Evolutionary conservation across 306 rosid species (phyloP).

Genomic region (Cucumis hystrix): DNA sequence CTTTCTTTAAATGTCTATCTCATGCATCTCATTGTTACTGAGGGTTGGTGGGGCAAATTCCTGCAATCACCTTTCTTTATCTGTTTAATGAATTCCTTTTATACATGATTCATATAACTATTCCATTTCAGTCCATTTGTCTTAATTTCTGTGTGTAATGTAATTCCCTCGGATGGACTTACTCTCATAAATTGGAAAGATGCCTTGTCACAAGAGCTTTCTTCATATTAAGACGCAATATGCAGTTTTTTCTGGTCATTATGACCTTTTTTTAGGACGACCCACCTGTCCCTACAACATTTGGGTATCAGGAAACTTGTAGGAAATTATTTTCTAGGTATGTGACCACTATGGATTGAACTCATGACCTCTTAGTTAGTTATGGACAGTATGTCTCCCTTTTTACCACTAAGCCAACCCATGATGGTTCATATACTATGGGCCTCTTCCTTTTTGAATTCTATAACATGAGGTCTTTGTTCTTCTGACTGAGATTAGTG

Average conservation of each 20-base stretch:
- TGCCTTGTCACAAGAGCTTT: neutral
- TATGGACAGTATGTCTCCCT: too few species aligned
- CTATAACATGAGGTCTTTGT: neutral
- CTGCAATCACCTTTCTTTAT: neutral
- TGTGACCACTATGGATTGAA: too few species aligned
- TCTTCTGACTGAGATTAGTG: neutral
- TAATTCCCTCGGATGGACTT: neutral
- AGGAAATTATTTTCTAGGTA: too few species aligned
- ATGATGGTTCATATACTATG: neutral
- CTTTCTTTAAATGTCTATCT: neutral
- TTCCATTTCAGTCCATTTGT: neutral
- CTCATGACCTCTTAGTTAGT: too few species aligned
- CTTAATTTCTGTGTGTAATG: neutral
- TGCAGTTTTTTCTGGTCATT: neutral
- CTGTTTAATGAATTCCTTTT: neutral
- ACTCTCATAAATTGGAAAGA: neutral
- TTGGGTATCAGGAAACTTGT: too few species aligned
- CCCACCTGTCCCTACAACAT: too few species aligned
- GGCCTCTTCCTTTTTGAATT: neutral
- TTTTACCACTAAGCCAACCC: too few species aligned
- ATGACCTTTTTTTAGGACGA: too few species aligned
- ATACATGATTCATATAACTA: neutral
- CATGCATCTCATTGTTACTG: neutral
- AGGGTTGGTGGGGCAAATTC: neutral
- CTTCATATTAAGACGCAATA: neutral